Evolutionary conservation across 495 filamentous ascomycete genomes (phyloP), one percentile per base, ranked within the genome.

Genomic region (Xylaria bambusicola): DNA sequence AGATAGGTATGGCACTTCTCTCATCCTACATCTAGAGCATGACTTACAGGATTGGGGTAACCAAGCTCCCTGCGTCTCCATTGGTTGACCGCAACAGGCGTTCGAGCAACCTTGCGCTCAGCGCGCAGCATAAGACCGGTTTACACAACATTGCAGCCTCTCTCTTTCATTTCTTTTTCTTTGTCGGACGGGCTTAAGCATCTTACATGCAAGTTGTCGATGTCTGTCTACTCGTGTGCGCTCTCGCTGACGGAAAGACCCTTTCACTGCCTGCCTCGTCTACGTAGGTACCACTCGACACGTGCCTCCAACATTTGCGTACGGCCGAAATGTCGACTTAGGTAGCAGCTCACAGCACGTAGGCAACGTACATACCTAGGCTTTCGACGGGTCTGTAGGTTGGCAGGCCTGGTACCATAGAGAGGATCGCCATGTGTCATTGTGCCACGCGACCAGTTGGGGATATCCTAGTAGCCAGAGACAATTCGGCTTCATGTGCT

Each of bases 261-360:
- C 17, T 18, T 45, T 45, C 38, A n/a, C 27, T 42, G 36, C 51
- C 36, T 38, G 6, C 36, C 13, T 38, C 36, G 36, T 33, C 31
- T 44, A 17, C 17, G 21, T 54, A 26, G 3, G 45, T 56, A 40
- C 33, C 27, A 56, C 21, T 24, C 12, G 21, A 12, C 23, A 10
- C 26, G 21, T 27, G 42, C 29, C 41, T 17, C 20, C 45, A 29
- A 18, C 42, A 29, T 48, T 29, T 41, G n/a, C 35, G 35, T 58
- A 50, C 45, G 45, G 55, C 55, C 55, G 55, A 21, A n/a, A 50
- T 29, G 41, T 42, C 45, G 31, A 20, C 42, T 15, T 7, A 18
- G 17, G 31, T 38, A 20, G 4, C 40, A 26, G 26, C 3, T 42
- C 24, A 18, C 29, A 38, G 42, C 26, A 38, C 6, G 24, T 48